These are phyloP conservation scores for Ophiorrhiza pumila DNA, from an alignment of 257 asterid genomes.

Conservation along the genomic window DNA sequence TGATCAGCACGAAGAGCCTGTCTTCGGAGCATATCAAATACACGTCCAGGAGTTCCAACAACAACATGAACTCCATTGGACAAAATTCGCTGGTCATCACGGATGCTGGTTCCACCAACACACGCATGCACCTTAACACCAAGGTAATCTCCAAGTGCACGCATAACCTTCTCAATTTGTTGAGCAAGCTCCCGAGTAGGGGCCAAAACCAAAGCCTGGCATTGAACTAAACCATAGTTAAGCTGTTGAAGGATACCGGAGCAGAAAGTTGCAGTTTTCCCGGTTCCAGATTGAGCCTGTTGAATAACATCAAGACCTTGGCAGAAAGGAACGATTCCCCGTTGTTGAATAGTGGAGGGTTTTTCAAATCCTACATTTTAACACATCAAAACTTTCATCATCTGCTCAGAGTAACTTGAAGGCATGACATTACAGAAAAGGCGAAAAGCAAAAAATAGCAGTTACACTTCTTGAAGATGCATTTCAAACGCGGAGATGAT, in stretches of 20 bases:
- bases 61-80: conserved; percentile 48
- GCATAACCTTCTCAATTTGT: conserved; percentile 54
- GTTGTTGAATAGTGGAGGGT: conserved; percentile 51
- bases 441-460: too few species aligned
- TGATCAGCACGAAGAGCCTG: conserved; percentile 44
- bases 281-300: conserved; percentile 53
- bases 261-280: conserved; percentile 46
- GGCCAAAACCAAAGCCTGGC: conserved; percentile 48
- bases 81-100: conserved; percentile 48
- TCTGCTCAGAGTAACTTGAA: too few species aligned
- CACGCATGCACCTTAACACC: conserved; percentile 55
- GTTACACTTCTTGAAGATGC: not conserved
- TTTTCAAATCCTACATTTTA: conserved; percentile 42
- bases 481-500: not conserved
- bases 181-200: conserved; percentile 56
- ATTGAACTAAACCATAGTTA: conserved; percentile 35
- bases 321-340: conserved; percentile 51
- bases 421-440: too few species aligned
- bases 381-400: not conserved
- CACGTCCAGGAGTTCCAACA: conserved; percentile 50
- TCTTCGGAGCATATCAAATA: conserved; percentile 46
- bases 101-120: conserved; percentile 48
- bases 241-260: conserved; percentile 55
- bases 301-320: conserved; percentile 50
- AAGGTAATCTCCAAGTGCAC: conserved; percentile 52